Conservation (phyloP, 371 early-diverging fungal genomes). For the Circinella umbellata region DNA sequence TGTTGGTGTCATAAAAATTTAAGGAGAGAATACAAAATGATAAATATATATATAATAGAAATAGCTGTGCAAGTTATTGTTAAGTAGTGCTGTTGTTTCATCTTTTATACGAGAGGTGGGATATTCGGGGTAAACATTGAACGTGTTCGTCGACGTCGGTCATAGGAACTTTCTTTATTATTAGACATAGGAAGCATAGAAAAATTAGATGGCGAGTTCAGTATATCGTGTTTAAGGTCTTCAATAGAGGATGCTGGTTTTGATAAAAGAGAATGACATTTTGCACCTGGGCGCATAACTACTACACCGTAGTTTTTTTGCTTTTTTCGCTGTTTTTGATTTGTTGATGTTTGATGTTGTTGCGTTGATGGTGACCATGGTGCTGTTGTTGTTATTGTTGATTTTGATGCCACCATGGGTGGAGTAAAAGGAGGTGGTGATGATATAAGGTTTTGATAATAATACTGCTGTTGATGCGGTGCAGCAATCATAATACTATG, state of each 20-base stretch:
- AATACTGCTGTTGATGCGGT: not conserved
- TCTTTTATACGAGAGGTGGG: constrained; percentile 4
- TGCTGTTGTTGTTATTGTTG: not conserved
- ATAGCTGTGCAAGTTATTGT: too few species aligned
- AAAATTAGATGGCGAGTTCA: not conserved
- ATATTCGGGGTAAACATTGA: constrained; percentile 16
- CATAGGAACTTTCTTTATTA: constrained; percentile 3
- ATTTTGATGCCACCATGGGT: not conserved
- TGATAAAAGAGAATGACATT: not conserved
- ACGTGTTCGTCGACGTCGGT: constrained; percentile 10
- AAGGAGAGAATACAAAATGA: too few species aligned
- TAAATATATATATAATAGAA: too few species aligned
- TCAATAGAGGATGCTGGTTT: constrained; percentile 6
- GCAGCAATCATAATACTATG: not conserved
- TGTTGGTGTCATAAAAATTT: not conserved
- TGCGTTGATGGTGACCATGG: not conserved
- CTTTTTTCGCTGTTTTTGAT: constrained; percentile 2
- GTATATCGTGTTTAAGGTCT: not conserved
- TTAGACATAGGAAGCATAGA: constrained; percentile 5
- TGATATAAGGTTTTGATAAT: not conserved
- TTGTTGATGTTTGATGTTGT: not conserved
- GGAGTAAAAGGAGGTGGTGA: not conserved
- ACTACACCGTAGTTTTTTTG: constrained; percentile 7
- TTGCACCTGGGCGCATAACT: constrained; percentile 4
- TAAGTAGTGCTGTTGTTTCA: too few species aligned